Conservation (phyloP, 331 rosid species). For the Rosa hybrid region DNA sequence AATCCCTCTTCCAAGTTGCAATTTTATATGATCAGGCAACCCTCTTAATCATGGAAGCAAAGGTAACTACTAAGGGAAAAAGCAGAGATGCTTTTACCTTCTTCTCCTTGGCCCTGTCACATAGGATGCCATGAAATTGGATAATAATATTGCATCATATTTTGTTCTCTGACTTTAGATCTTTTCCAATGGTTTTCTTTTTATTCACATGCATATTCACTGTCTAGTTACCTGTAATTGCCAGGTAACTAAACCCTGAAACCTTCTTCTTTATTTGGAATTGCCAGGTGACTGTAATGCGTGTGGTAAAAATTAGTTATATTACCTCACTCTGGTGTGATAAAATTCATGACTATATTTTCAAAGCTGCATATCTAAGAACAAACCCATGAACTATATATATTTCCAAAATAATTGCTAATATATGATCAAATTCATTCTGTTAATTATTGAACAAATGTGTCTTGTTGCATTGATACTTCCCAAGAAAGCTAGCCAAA, state of each 20-base stretch:
- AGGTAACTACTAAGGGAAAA: neutral
- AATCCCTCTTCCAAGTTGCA: slow-evolving; percentile 6
- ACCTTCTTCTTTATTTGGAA: neutral
- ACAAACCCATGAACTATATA: neutral
- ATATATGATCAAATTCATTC: neutral
- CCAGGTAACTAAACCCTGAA: neutral
- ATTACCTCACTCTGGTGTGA: neutral
- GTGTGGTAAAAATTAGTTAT: neutral
- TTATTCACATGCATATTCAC: neutral
- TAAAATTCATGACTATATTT: neutral
- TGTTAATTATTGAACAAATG: neutral
- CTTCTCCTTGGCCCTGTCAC: neutral
- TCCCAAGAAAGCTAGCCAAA: neutral
- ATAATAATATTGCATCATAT: neutral
- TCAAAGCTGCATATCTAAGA: neutral
- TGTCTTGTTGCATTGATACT: neutral
- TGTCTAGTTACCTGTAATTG: neutral
- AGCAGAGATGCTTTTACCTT: neutral
- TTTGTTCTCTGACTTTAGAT: slow-evolving; percentile 1
- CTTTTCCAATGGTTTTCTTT: neutral
- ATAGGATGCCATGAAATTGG: neutral
- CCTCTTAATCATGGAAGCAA: slow-evolving; percentile 9
- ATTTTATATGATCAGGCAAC: neutral
- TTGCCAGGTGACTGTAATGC: neutral
- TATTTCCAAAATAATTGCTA: neutral